Conservation (phyloP, 129 eudicot genomes). For the Erigeron canadensis region DNA sequence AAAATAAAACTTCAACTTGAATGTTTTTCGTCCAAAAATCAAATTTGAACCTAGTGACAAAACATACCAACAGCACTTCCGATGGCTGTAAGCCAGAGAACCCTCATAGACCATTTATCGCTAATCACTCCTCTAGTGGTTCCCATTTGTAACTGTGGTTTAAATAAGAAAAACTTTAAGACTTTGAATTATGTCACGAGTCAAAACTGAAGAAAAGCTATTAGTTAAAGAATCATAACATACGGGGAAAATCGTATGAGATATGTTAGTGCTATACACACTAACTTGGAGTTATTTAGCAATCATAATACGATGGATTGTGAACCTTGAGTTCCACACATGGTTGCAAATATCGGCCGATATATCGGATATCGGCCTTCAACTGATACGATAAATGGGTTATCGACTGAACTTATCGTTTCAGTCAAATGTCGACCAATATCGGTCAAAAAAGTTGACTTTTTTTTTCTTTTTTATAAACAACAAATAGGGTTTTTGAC, state of each 20-base stretch:
- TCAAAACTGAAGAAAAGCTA: background rate
- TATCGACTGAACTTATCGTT: no score
- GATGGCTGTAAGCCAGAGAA: conserved; percentile 68
- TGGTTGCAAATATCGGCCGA: no score
- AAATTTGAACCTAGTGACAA: background rate
- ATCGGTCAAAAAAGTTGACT: no score
- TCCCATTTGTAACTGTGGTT: conserved; percentile 42
- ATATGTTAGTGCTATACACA: no score
- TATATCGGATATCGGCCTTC: no score
- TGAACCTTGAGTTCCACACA: no score
- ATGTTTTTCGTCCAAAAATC: background rate
- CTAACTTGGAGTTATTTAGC: no score
- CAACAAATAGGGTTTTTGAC: no score
- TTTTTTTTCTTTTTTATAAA: no score
- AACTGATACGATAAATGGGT: no score
- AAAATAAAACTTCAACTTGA: background rate
- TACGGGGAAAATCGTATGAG: background rate
- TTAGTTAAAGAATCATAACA: background rate
- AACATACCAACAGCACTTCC: conserved; percentile 73
- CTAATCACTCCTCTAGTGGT: conserved; percentile 54
- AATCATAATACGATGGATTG: no score
- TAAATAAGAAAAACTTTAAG: conserved; percentile 6
- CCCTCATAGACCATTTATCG: conserved; percentile 79
- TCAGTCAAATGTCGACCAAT: no score
- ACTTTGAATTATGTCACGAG: background rate